Evolutionary conservation across 2,329 filamentous ascomycete species (phyloP).

Genomic region (Gyromitra esculenta): DNA sequence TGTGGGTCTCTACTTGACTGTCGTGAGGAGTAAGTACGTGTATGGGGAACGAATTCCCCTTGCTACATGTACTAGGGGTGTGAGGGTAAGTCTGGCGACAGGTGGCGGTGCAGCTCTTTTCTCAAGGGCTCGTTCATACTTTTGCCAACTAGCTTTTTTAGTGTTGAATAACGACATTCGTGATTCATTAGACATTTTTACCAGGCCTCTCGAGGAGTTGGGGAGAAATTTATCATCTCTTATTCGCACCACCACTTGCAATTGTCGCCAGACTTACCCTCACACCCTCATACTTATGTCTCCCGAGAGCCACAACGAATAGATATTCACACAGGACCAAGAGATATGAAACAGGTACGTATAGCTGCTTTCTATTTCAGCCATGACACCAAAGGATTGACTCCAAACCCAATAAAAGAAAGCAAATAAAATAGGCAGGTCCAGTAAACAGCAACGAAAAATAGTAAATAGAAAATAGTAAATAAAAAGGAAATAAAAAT

Average conservation of each 20-base stretch:
- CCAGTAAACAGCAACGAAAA: slow-evolving; percentile 20
- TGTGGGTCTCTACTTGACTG: too few species aligned
- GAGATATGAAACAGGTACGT: slow-evolving; percentile 1
- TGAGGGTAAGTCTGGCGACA: too few species aligned
- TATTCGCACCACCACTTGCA: too few species aligned
- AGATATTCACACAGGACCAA: not conserved
- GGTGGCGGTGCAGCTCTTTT: too few species aligned
- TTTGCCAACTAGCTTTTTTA: too few species aligned
- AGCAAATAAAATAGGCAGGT: slow-evolving; percentile 19
- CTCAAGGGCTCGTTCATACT: too few species aligned
- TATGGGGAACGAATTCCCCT: not conserved
- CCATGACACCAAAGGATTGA: slow-evolving; percentile 35
- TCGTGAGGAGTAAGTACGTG: not conserved
- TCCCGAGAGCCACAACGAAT: not conserved
- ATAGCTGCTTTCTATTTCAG: slow-evolving; percentile 36
- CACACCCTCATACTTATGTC: not conserved
- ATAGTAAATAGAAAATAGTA: not conserved
- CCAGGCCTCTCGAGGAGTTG: too few species aligned
- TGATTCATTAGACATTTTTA: too few species aligned
- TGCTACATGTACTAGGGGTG: not conserved
- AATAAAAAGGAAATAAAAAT: slow-evolving; percentile 18
- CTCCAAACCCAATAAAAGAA: slow-evolving; percentile 45
- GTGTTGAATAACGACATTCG: too few species aligned
- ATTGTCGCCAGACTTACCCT: too few species aligned
- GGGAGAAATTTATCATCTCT: too few species aligned